Base-by-base conservation (phyloP, 352 stramenopile species). In the Vaucheria bursata region DNA sequence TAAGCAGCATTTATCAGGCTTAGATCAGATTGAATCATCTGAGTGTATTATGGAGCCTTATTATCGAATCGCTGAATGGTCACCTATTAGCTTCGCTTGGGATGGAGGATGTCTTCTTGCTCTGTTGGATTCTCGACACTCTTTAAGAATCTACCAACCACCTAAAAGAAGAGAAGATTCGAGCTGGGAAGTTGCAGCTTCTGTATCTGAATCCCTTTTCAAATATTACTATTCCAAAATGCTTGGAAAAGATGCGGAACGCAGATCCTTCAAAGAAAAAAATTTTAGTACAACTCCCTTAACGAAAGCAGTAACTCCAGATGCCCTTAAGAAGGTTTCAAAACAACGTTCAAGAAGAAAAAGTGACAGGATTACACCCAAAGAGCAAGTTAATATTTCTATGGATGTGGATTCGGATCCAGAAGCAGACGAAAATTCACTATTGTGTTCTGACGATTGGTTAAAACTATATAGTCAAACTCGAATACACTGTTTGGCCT, bases 91-190 rank as follows among this genome's bases (percentile, higher is more conserved):
- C 29, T 69, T 6, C 59, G 59, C 59, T 29, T 69, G 59, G 59
- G 59, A 69, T 29, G 59, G 59, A 6, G 59, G 59, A 6, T 69
- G 59, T 29, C 59, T 69, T 6, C 59, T 69, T 34, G 59, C 59
- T 34, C 4, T 18, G 18, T 29, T 69, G 18, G 59, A 69, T 38
- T 5, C 29, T 38, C 6, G 5, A 29, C 59, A 69, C 59, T 18
- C 29, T 4, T 29, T 69, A 29, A 6, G 59, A 34, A 29, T 69
- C 59, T 69, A 69, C 59, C 6, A 34, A 29, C 59, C 59, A 29
- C 59, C 59, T 6, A 6, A 29, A 8, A 4, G 33, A 8, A 4
- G 6, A 4, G 18, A 8, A 4, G 6, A 69, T 6, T 18, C 34
- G 6, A 69, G 4, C 59, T 69, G 59, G 59, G 6, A 6, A 34